Percentiles rank a stretch among this genome's conserved stretches.
phyloP scores from a whole-genome alignment of 1,284 basidiomycete genomes.

The Malassezia furfur region DNA sequence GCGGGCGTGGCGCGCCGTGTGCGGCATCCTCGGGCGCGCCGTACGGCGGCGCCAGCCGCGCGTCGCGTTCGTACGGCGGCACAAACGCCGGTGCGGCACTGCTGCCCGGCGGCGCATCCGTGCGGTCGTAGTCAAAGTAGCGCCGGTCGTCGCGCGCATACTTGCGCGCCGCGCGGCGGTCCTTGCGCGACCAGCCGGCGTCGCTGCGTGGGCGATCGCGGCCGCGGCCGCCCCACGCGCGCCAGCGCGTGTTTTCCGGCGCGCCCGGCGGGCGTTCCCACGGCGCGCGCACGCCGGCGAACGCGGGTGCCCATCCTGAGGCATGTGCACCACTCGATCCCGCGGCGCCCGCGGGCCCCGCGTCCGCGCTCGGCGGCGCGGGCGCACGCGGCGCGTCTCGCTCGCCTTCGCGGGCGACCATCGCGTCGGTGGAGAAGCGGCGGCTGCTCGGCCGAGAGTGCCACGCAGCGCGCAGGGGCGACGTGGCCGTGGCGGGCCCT shows the following conservation, averaged over 20 bases:
- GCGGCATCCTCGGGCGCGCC: too few relatives aligned
- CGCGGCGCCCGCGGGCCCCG: too few relatives aligned
- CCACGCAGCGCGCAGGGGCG: background rate
- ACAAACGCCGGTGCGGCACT: too few relatives aligned
- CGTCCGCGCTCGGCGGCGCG: background rate
- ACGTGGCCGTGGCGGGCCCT: background rate
- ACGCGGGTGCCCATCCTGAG: too few relatives aligned
- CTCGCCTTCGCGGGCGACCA: background rate
- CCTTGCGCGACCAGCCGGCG: background rate
- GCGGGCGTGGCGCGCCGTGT: too few relatives aligned
- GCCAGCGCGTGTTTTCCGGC: background rate
- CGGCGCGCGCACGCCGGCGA: too few relatives aligned
- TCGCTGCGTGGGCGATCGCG: background rate
- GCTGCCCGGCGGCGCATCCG: too few relatives aligned
- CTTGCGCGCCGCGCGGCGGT: background rate
- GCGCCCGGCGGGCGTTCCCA: too few relatives aligned
- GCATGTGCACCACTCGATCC: too few relatives aligned
- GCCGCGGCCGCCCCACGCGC: background rate
- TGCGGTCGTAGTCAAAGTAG: constrained; percentile 13
- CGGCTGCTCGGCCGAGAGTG: constrained; percentile 1
- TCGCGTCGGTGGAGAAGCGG: background rate
- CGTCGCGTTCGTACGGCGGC: too few relatives aligned
- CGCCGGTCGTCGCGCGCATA: background rate
- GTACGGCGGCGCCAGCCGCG: too few relatives aligned
- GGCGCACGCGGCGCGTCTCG: background rate